phyloP scores from a whole-genome alignment of 2,329 filamentous ascomycete genomes.

The Penicillium corylophilum region DNA sequence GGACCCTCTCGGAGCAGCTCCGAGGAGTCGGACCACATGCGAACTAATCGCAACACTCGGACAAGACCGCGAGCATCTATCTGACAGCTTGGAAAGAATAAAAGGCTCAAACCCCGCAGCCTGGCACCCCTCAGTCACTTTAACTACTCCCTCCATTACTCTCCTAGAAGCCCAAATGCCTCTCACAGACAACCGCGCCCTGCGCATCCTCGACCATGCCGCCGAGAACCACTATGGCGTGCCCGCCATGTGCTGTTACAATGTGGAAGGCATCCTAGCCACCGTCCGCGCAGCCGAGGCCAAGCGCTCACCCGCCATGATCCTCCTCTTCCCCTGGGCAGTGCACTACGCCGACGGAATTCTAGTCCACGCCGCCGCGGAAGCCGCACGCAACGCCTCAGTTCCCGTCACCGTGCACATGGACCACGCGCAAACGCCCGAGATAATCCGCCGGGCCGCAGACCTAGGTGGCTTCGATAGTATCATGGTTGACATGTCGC shows the following conservation, averaged over 20 bases:
- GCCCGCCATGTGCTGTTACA: slow-evolving; percentile 64
- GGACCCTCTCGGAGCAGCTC: slow-evolving; percentile 12
- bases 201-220: slow-evolving; percentile 59
- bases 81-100: not conserved
- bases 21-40: slow-evolving; percentile 19
- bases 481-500: slow-evolving; percentile 77
- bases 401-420: slow-evolving; percentile 65
- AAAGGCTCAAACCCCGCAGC: slow-evolving; percentile 1
- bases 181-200: slow-evolving; percentile 51
- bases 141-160: slow-evolving; percentile 27
- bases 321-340: slow-evolving; percentile 74
- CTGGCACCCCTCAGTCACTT: not conserved
- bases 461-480: slow-evolving; percentile 65
- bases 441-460: slow-evolving; percentile 61
- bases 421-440: slow-evolving; percentile 65
- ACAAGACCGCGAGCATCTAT: slow-evolving; percentile 6
- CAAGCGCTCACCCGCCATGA: slow-evolving; percentile 66
- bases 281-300: slow-evolving; percentile 68
- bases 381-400: slow-evolving; percentile 55
- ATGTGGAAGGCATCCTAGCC: slow-evolving; percentile 69
- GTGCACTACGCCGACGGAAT: slow-evolving; percentile 62
- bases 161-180: slow-evolving; percentile 30
- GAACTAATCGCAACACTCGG: slow-evolving; percentile 8
- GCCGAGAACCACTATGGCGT: slow-evolving; percentile 58
- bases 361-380: slow-evolving; percentile 56